Evolutionary conservation across 495 filamentous ascomycete species (phyloP), one percentile per base, ranked within the genome.

Genomic region (Xylaria venustula): DNA sequence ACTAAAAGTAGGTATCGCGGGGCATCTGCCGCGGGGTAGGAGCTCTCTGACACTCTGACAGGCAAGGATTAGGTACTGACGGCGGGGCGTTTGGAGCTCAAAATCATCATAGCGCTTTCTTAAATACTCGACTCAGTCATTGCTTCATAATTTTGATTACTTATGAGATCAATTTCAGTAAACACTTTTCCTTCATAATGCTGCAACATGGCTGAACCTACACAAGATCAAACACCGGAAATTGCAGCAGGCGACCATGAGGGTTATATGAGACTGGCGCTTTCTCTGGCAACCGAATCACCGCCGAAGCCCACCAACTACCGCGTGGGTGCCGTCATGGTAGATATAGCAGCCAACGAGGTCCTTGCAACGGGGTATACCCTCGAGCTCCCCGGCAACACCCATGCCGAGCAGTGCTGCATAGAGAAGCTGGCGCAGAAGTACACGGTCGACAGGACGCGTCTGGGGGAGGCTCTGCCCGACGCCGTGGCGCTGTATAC

Each of bases 331-430:
- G 94, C 94, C 7, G 67, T 97, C 45, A 77, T 98, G 28, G 78
- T 96, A 26, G 81, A 87, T 49, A 64, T 82, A 25, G 67, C 70
- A 19, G 70, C 77, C 28, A 83, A 88, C 64, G 76, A 81, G 11
- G 80, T 96, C 64, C 82, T 97, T 41, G 83, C 90, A 2, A 93
- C 90, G 1, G 92, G 93, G 51, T 97, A 93, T 79, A 96, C 93
- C 7, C 83, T 96, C 63, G 93, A 98, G 70, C 85, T 94, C 11
- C 81, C 85, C 0, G 94, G 93, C 14, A 98, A 98, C 80, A 97
- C 92, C 0, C 94, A 98, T 64, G 94, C 94, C 5, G 94, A 98
- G 67, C 92, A 98, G 77, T 91, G 87, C 77, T 93, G 89, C 69
- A 83, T 98, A 51, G 73, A 84, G 40, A 98, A 98, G 72, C 82